A percentile compares a stretch with the other conserved stretches of the same genome.
These are phyloP conservation scores for Corymbia maculata DNA, from an alignment of 345 rosid genomes.

Conservation along the genomic window DNA sequence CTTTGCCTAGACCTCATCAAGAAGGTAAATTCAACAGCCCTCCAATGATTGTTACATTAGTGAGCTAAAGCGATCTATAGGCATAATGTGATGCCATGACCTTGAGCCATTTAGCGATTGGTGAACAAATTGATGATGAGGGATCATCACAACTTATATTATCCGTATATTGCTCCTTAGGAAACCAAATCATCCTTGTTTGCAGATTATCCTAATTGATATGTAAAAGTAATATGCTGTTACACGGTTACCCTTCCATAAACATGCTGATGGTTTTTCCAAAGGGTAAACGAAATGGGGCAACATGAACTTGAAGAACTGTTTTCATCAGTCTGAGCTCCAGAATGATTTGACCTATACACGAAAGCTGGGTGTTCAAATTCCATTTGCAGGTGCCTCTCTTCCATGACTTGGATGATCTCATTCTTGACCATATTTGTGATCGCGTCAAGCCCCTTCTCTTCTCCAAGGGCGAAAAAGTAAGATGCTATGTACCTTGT, in stretches of 20 bases:
- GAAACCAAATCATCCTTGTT: not conserved
- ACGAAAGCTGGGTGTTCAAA: not conserved
- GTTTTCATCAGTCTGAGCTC: not conserved
- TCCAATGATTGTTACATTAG: not conserved
- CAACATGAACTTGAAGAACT: not conserved
- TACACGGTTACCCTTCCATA: not conserved
- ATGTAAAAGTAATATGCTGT: not conserved
- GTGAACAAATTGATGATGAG: not conserved
- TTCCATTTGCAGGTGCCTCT: conserved; percentile 32
- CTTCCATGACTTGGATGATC: conserved; percentile 49
- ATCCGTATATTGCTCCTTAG: not conserved
- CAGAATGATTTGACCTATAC: not conserved
- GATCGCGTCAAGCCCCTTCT: conserved; percentile 45
- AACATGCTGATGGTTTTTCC: not conserved
- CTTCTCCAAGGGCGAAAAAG: conserved; percentile 54
- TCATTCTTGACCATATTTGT: conserved; percentile 50
- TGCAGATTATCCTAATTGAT: not conserved
- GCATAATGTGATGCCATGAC: not conserved
- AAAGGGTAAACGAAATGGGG: not conserved
- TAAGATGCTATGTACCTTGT: conserved; percentile 27
- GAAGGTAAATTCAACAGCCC: conserved; percentile 18
- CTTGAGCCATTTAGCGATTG: not conserved
- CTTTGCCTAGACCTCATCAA: conserved; percentile 51
- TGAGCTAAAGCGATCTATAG: not conserved
- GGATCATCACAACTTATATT: not conserved